Base-by-base conservation (phyloP, 2,329 filamentous ascomycete genomes). In the Curvularia verruculosa region DNA sequence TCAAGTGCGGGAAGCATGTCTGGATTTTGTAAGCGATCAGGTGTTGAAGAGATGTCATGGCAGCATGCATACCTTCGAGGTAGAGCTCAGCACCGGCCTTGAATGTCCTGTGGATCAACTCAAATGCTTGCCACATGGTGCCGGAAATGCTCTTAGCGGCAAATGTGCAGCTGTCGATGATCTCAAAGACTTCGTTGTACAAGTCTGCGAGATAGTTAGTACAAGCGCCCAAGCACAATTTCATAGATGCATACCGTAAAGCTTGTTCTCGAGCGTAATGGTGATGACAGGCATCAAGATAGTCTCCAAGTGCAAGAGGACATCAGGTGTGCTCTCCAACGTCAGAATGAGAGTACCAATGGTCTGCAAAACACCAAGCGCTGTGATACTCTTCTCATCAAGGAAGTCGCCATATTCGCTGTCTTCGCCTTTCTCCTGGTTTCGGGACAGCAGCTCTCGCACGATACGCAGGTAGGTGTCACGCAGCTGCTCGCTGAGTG, bases 111-210 rank as follows among this genome's bases (percentile, higher is more conserved):
- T 98, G 94, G 62, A 99, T 96, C 43, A 98, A 85, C 79, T 96
- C 93, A 75, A 99, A 99, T 2, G 95, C 94, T 78, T 94, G 89
- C 95, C 95, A 99, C 95, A 99, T 99, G 40, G 91, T 96, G 9
- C 89, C 87, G 1, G 95, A 97, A 66, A 99, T 98, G 56, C 87
- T 86, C 83, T 98, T 99, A 60, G 95, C 94, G 10, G 95, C 92
- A 75, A 98, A 99, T 7, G 95, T 99, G 83, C 95, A 99, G 83
- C 92, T 97, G 77, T 99, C 95, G 68, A 99, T 96, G 69, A 99
- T 99, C 79, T 99, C 95, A 67, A 99, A 99, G 5, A 98, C 87
- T 75, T 99, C 95, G 75, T 98, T 99, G 78, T 97, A 99, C 21
- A 99, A 81, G 77, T 99, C 89, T 89, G 40, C 31, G 40, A 52